phyloP scores from a whole-genome alignment of 225 moss, liverwort and hornwort species.

The Climacium dendroides region DNA sequence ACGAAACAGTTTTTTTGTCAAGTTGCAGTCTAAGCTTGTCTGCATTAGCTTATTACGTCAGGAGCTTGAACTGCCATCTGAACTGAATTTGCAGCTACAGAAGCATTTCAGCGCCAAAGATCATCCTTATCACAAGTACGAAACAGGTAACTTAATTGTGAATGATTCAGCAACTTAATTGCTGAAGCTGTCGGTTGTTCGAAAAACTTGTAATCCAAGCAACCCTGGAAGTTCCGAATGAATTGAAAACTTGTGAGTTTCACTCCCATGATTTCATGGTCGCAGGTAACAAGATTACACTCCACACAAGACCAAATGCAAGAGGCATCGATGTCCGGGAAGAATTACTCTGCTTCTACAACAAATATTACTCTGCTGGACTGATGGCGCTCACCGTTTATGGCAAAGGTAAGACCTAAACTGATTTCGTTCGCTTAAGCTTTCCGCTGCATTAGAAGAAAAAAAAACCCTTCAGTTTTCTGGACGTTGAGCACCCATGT shows the following conservation, averaged over 20 bases:
- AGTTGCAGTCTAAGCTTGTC: not conserved
- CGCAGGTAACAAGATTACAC: conserved; percentile 71
- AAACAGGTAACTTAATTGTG: conserved; percentile 43
- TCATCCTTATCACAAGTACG: conserved; percentile 96
- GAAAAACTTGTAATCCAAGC: not conserved
- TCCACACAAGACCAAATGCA: conserved; percentile 55
- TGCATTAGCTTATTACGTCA: not conserved
- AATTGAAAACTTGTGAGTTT: not conserved
- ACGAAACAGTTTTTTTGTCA: not conserved
- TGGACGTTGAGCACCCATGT: not conserved
- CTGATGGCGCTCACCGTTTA: conserved; percentile 82
- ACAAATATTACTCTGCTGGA: conserved; percentile 65
- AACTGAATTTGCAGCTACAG: conserved; percentile 44
- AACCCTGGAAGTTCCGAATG: not conserved
- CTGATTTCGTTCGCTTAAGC: not conserved
- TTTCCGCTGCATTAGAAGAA: not conserved
- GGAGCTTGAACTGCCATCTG: not conserved
- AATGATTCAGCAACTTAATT: not conserved
- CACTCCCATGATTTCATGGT: not conserved
- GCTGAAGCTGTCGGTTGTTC: not conserved
- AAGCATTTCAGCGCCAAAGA: conserved; percentile 70
- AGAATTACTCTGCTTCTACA: conserved; percentile 69
- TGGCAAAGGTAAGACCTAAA: conserved; percentile 40
- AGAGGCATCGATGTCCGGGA: conserved; percentile 61
- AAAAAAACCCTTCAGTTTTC: not conserved